Evolutionary conservation across 2,329 filamentous ascomycete genomes (phyloP), one percentile per base, ranked within the genome.

Genomic region (Cadophora malorum): DNA sequence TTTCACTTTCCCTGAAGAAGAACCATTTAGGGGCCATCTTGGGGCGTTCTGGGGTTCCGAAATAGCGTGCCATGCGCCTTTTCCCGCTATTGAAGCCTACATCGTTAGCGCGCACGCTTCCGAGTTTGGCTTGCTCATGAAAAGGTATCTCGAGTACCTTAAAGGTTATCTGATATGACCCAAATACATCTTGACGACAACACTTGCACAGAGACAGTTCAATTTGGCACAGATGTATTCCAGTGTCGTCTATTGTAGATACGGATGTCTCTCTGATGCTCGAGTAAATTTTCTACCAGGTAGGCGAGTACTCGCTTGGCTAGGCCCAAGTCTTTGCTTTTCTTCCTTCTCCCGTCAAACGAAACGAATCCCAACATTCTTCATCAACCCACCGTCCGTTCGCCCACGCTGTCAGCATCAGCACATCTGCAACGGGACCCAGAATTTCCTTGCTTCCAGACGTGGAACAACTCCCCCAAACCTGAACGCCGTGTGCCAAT

Each of bases 21-120:
- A 53, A 33, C 52, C 52, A 58, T 38, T 21, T n/a, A 19, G 21
- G 21, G 55, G 6, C 33, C 31, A 58, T 38, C 33, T n/a, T 35
- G 33, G 21, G 31, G 55, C 33, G 31, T 58, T 58, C 55, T 58
- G 55, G 55, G 55, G 31, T 35, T 28, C 16, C 38, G 25, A 61
- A 23, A 61, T n/a, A 49, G 25, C 58, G 38, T 61, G 25, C 38
- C 58, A 61, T 19, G 38, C 58, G 38, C 58, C 16, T 21, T 5
- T 12, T 38, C 28, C 16, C n/a, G 31, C n/a, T 23, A 59, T 59
- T 59, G 56, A 59, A 59, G n/a, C 16, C 31, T 58, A 35, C 28
- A 28, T 28, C 28, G 35, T 38, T 38, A 38, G 35, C 12, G 8
- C 12, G 35, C 35, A 38, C 12, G 3, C 35, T 10, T 14, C 12